Evolutionary conservation across 768 basidiomycete species (phyloP).

Genomic region (Mycena latifolia): DNA sequence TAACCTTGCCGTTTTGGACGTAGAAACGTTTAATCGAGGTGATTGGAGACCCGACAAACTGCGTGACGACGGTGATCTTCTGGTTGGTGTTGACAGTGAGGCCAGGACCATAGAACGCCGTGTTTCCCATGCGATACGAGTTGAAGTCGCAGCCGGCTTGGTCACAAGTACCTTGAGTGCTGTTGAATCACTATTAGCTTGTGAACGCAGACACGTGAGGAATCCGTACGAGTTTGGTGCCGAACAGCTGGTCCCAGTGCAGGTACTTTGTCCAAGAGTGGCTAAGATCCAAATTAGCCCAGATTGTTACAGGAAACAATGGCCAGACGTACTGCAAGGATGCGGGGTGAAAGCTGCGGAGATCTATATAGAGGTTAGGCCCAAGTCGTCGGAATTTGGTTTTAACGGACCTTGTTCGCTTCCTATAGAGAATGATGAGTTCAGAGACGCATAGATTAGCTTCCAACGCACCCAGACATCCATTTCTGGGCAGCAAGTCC

Average conservation of each 20-base stretch:
- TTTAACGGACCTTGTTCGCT: constrained; percentile 19
- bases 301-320: neutral
- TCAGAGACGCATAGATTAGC: neutral
- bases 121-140: no score
- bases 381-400: neutral
- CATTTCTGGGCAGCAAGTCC: no score
- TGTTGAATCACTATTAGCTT: neutral
- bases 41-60: constrained; percentile 49
- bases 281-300: constrained; percentile 17
- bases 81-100: constrained; percentile 56
- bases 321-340: constrained; percentile 44
- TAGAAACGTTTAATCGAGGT: constrained; percentile 57
- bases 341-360: constrained; percentile 57
- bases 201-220: neutral
- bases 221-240: constrained; percentile 20
- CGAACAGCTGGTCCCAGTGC: constrained; percentile 49
- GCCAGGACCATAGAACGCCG: no score
- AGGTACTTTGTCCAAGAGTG: constrained; percentile 46
- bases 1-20: no score
- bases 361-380: constrained; percentile 7
- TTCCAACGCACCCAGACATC: constrained; percentile 17
- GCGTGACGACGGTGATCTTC: constrained; percentile 56
- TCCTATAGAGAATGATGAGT: constrained; percentile 2
- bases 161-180: no score
- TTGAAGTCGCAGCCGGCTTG: no score